phyloP scores from a whole-genome alignment of 805 yeast species.

The Nadsonia fulvescens region DNA sequence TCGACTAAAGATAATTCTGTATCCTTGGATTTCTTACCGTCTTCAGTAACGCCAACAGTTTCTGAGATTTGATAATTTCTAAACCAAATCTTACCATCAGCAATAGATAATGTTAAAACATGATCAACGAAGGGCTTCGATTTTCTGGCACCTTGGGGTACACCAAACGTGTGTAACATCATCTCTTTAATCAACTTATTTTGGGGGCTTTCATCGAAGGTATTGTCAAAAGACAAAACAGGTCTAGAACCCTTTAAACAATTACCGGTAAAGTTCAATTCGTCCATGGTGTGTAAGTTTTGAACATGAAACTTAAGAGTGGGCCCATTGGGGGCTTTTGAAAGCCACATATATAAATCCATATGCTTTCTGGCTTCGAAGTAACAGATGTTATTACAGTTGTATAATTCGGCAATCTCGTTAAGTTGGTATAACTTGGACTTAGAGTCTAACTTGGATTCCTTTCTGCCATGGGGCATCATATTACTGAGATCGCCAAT shows the following conservation, averaged over 20 bases:
- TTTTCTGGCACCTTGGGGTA: slow-evolving; percentile 85
- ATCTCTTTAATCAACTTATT: slow-evolving; percentile 64
- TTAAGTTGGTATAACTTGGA: slow-evolving; percentile 75
- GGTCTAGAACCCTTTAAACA: slow-evolving; percentile 94
- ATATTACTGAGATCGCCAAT: slow-evolving; percentile 62
- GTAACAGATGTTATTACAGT: slow-evolving; percentile 86
- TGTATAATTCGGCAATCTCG: slow-evolving; percentile 91
- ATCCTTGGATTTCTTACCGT: slow-evolving; percentile 24
- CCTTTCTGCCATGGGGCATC: slow-evolving; percentile 90
- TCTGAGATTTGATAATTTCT: slow-evolving; percentile 83
- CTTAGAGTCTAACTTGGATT: slow-evolving; percentile 88
- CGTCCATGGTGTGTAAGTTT: slow-evolving; percentile 90
- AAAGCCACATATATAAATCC: slow-evolving; percentile 85
- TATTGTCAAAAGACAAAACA: slow-evolving; percentile 65
- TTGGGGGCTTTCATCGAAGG: slow-evolving; percentile 58
- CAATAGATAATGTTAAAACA: slow-evolving; percentile 81
- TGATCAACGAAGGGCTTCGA: slow-evolving; percentile 91
- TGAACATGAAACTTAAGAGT: slow-evolving; percentile 86
- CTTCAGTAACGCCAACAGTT: slow-evolving; percentile 27
- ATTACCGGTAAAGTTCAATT: slow-evolving; percentile 90
- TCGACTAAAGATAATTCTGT: slow-evolving; percentile 70
- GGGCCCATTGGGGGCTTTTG: slow-evolving; percentile 97
- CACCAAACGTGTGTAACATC: slow-evolving; percentile 73
- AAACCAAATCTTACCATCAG: slow-evolving; percentile 88
- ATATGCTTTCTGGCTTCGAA: slow-evolving; percentile 94